These are phyloP conservation scores for Celoporthe dispersa DNA, from an alignment of 2,329 filamentous ascomycete species.

Conservation along the genomic window DNA sequence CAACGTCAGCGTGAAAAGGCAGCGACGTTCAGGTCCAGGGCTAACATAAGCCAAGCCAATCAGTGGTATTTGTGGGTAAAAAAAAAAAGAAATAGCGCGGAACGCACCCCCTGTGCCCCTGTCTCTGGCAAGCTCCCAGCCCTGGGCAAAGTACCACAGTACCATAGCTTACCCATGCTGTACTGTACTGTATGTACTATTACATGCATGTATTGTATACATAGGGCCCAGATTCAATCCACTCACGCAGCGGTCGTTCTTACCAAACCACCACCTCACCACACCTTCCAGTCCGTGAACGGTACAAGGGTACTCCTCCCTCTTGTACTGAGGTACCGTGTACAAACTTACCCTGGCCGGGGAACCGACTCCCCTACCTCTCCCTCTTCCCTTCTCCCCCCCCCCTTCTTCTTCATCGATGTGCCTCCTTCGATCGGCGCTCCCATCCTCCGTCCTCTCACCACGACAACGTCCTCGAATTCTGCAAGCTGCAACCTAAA, in stretches of 20 bases:
- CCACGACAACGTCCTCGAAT: background rate
- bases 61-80: background rate
- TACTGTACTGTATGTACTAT: background rate
- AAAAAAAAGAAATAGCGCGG: background rate
- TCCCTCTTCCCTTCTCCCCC: background rate
- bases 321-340: background rate
- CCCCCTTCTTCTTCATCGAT: background rate
- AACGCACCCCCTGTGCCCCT: background rate
- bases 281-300: background rate
- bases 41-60: background rate
- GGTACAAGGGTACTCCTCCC: background rate
- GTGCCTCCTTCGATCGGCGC: background rate
- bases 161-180: background rate
- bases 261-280: background rate
- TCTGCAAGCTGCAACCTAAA: background rate
- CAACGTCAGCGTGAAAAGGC: background rate
- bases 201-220: background rate
- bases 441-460: conserved; percentile 2
- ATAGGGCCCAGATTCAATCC: background rate
- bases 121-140: background rate
- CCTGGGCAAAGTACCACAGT: background rate
- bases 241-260: background rate
- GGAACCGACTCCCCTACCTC: background rate
- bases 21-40: background rate
- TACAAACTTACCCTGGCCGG: background rate